Evolutionary conservation across 257 asterid genomes (phyloP).

Genomic region (Solanum chiquidenum): DNA sequence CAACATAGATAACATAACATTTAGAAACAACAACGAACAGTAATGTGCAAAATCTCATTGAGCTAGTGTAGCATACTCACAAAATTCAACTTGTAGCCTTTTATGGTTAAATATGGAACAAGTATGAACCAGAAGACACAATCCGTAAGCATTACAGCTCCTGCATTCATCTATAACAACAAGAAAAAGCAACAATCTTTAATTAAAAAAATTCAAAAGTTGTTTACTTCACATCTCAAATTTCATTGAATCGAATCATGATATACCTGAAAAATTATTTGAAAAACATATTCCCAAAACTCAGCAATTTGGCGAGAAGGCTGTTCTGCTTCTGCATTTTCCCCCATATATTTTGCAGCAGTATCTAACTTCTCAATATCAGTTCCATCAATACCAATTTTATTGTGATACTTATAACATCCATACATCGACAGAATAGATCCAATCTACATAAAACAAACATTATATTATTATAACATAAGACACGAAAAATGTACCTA

Average conservation of each 20-base stretch:
- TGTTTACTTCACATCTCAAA: not conserved
- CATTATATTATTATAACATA: not conserved
- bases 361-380: conserved; percentile 25
- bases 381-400: conserved; percentile 9
- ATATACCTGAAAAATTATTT: conserved; percentile 82
- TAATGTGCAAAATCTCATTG: not conserved
- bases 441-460: conserved; percentile 48
- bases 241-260: not conserved
- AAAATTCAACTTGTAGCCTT: conserved; percentile 70
- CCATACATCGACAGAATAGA: conserved; percentile 72
- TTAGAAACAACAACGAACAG: conserved; percentile 1
- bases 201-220: not conserved
- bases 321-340: conserved; percentile 20
- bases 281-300: conserved; percentile 58
- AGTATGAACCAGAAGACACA: conserved; percentile 84
- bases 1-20: conserved; percentile 2
- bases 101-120: conserved; percentile 73
- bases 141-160: conserved; percentile 87
- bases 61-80: conserved; percentile 29
- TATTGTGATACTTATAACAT: conserved; percentile 31
- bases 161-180: conserved; percentile 73
- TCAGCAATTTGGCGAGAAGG: conserved; percentile 46
- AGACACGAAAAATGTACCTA: not conserved
- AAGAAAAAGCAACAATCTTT: not conserved
- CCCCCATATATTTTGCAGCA: conserved; percentile 16